Conservation (phyloP, 306 rosid species). For the Cucurbita pepo region DNA sequence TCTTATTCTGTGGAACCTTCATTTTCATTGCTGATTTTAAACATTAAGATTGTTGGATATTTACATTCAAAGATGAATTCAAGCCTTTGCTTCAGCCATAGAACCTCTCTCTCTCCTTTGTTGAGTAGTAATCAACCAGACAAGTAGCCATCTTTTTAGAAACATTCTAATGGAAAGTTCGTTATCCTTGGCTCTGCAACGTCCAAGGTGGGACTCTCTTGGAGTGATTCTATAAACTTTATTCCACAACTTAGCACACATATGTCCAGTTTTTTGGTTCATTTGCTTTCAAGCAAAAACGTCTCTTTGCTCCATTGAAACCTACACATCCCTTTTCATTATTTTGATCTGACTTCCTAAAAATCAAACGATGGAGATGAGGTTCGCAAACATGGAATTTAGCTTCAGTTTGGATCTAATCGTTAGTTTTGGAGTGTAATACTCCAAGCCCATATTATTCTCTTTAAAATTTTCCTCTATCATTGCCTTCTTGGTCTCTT, state of each 20-base stretch:
- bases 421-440: too few relatives aligned
- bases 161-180: not conserved
- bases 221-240: not conserved
- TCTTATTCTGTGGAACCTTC: constrained; percentile 3
- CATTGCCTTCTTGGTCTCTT: accelerated
- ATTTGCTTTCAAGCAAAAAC: not conserved
- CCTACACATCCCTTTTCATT: not conserved
- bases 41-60: not conserved
- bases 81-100: not conserved
- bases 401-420: too few relatives aligned
- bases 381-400: not conserved
- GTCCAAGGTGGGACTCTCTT: not conserved
- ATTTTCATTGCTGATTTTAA: not conserved
- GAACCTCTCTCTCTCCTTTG: not conserved
- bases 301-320: not conserved
- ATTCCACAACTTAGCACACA: not conserved
- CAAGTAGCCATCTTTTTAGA: constrained; percentile 1
- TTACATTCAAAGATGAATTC: not conserved
- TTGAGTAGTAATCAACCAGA: not conserved
- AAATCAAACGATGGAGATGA: not conserved
- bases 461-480: too few relatives aligned
- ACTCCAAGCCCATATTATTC: too few relatives aligned
- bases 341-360: not conserved
- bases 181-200: not conserved
- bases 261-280: not conserved